Evolutionary conservation across 257 asterid genomes (phyloP), one percentile per base, ranked within the genome.

Genomic region (Solanum chiquidenum): DNA sequence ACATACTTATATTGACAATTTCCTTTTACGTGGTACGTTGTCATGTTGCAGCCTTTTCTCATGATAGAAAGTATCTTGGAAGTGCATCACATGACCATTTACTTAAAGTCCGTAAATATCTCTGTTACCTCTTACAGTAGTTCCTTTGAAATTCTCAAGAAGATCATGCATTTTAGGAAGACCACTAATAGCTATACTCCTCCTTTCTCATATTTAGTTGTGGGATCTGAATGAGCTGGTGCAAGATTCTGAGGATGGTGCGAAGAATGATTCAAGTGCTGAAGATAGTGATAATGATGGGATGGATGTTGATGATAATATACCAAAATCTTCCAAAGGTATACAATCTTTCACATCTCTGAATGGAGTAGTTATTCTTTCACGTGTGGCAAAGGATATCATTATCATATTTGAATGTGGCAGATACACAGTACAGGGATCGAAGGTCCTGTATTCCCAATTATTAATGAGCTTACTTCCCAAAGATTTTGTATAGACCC

Each of bases 61-160:
- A 95, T 89, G 99, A 95, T 87, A 93, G 91, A 88, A 95, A 94
- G 92, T 94, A 89, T 88, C 98, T 97, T 88, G 98, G 99, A 69
- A 97, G 98, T 90, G 93, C 96, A 90, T 95, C 98, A 10, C 98
- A 97, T 91, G 99, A 97, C 89, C 90, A 93, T 44, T 92, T 90
- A 64, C 87, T 95, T 68, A 94, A 97, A 98, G 98, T 94, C 37
- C 66, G 49, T 33, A 29, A 29, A 37, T 68, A 8, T 84, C 29
- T 77, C 87, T 87, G 72, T 85, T 46, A 66, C 25, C 76, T 55
- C 84, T 27, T 55, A n/a, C 33, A 25, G 60, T 49, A 38, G 27
- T 37, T 35, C n/a, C 68, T 44, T 71, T 58, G 25, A 3, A 52
- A 84, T 27, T 87, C 55, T 37, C 72, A 29, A 18, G 1, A 83